phyloP scores from a whole-genome alignment of 2,329 filamentous ascomycete genomes.

The Macroventuria anomochaeta region DNA sequence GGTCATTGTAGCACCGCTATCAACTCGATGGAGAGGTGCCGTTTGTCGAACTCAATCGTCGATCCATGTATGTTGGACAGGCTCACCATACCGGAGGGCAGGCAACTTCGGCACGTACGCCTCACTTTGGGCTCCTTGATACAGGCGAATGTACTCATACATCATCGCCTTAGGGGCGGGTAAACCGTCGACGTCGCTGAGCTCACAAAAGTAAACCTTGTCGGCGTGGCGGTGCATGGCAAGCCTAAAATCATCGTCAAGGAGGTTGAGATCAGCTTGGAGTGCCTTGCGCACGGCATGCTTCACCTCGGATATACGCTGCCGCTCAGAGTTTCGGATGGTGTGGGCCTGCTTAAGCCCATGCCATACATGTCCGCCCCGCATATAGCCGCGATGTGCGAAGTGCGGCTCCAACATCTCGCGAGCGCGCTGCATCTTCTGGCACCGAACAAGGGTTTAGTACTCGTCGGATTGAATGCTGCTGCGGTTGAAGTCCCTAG shows the following conservation, averaged over 20 bases:
- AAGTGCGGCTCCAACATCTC: neutral
- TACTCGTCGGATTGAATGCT: constrained; percentile 7
- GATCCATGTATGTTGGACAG: neutral
- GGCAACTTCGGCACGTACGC: neutral
- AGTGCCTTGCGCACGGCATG: constrained; percentile 5
- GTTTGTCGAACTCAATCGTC: neutral
- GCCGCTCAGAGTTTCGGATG: neutral
- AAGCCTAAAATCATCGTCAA: neutral
- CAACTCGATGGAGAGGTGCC: neutral
- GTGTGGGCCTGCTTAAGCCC: neutral
- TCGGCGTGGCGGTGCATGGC: neutral
- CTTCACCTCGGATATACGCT: neutral
- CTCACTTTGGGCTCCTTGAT: neutral
- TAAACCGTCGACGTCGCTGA: constrained; percentile 6
- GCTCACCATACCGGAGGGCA: neutral
- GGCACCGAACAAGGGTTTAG: constrained; percentile 1
- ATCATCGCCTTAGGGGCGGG: neutral
- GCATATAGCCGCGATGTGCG: neutral
- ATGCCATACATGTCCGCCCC: neutral
- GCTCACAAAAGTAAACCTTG: neutral
- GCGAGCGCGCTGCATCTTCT: constrained; percentile 5
- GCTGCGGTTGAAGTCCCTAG: neutral
- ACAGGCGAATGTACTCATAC: neutral
- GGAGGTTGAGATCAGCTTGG: neutral
- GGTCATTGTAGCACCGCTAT: neutral